phyloP scores from a whole-genome alignment of 345 rosid genomes.

The Euphorbia lathyris region DNA sequence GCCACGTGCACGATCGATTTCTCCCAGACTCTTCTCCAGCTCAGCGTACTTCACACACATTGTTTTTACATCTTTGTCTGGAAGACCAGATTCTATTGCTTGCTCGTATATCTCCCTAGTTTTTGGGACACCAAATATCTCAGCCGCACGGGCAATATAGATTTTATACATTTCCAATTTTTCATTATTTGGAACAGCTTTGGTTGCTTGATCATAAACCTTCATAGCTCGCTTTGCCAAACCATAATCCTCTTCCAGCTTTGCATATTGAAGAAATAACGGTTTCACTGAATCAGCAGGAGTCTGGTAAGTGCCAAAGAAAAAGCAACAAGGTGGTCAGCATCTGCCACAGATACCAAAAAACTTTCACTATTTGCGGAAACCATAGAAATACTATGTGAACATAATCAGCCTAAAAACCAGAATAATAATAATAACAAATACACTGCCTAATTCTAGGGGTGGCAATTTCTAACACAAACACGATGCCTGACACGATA shows the following conservation, averaged over 20 bases:
- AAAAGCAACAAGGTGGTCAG: constrained; percentile 18
- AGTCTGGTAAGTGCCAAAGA: constrained; percentile 45
- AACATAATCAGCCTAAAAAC: neutral
- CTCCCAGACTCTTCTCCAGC: constrained; percentile 89
- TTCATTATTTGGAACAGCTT: constrained; percentile 81
- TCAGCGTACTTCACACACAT: constrained; percentile 93
- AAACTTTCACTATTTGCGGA: neutral
- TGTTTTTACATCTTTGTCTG: constrained; percentile 86
- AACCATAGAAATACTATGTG: neutral
- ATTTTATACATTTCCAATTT: constrained; percentile 88
- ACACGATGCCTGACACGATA: too few species aligned
- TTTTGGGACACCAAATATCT: constrained; percentile 90
- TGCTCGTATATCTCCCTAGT: constrained; percentile 95
- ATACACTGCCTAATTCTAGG: neutral
- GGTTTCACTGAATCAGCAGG: constrained; percentile 90
- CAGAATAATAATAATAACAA: constrained; percentile 6
- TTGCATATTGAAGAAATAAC: constrained; percentile 89
- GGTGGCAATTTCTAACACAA: too few species aligned
- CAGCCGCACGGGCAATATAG: constrained; percentile 89
- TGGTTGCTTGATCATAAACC: constrained; percentile 89
- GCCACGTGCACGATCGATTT: constrained; percentile 83
- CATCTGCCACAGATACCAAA: neutral
- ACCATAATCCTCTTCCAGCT: constrained; percentile 93
- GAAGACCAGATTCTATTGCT: constrained; percentile 94
- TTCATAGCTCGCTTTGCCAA: constrained; percentile 96